Evolutionary conservation across 306 rosid species (phyloP), one percentile per base, ranked within the genome.

Genomic region (Quercus wislizeni): DNA sequence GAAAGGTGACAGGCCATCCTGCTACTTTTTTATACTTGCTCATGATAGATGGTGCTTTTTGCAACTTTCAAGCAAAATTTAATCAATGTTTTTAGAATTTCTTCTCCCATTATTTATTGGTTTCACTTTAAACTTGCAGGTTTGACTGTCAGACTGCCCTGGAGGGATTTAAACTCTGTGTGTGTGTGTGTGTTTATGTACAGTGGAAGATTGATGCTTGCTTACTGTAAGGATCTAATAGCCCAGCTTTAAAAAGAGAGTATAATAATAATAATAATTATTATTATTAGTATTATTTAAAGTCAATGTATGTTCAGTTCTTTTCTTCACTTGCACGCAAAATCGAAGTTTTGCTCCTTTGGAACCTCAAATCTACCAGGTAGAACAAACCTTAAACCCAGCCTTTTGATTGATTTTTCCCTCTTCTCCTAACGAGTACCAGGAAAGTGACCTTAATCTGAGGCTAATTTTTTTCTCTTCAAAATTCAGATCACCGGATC

Each of bases 1-100:
- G 78, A 82, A 55, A 11, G 73, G 74, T 35, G 18, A 76, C 61
- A 28, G 74, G 41, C 41, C 73, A 56, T 5, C 51, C 19, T 23
- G 23, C 72, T 17, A 5, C 4, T 15, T 30, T 38, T 4, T 14
- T 31, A 58, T 79, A 21, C 14, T 19, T 61, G 57, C 38, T 62
- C n/a, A 71, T 43, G 52, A 38, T 78, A 20, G 7, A 6, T 33
- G 72, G 51, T 35, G 51, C 9, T 19, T 4, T 19, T 35, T 28
- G 69, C 41, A 5, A 63, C 72, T 68, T 3, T 35, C 19, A 19
- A 68, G 52, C 6, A 35, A 31, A n/a, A 19, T 33, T n/a, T 33
- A 68, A 68, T 49, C 15, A 49, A 49, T 49, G 17, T 49, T 49
- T 49, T 49, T 49, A 13, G 54, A 13, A 49, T 49, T 49, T 14